phyloP scores from a whole-genome alignment of 108 stramenopile species.

The Schizochytrium sp. region DNA sequence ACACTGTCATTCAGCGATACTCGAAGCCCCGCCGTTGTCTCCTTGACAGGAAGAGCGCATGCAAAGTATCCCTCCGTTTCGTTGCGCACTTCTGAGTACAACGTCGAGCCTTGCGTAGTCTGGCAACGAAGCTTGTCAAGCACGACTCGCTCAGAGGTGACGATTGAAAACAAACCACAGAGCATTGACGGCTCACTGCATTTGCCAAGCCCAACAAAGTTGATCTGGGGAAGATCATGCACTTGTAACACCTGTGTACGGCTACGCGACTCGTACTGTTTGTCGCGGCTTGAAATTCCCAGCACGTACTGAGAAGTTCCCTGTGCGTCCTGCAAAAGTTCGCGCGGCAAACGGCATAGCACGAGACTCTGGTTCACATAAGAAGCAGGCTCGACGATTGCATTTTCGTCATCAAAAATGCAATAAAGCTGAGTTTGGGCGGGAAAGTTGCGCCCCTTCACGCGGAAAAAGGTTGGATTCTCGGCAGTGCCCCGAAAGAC shows the following conservation, averaged over 20 bases:
- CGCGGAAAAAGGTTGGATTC: not conserved
- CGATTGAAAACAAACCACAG: not conserved
- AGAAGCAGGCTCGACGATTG: not conserved
- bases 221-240: too few species aligned
- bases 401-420: not conserved
- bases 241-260: too few species aligned
- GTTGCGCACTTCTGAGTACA: not conserved
- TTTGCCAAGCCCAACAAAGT: too few species aligned
- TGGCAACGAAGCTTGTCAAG: too few species aligned
- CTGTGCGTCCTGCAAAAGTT: not conserved
- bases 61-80: not conserved
- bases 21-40: not conserved
- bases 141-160: not conserved
- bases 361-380: not conserved
- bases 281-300: too few species aligned
- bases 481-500: not conserved
- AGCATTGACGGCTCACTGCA: not conserved
- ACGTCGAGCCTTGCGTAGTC: not conserved
- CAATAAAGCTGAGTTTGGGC: not conserved
- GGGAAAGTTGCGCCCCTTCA: not conserved
- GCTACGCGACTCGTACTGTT: too few species aligned
- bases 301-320: too few species aligned
- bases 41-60: not conserved
- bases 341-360: not conserved
- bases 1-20: not conserved